Conservation (phyloP, 805 yeast species). For the Metschnikowia dekortorum region DNA sequence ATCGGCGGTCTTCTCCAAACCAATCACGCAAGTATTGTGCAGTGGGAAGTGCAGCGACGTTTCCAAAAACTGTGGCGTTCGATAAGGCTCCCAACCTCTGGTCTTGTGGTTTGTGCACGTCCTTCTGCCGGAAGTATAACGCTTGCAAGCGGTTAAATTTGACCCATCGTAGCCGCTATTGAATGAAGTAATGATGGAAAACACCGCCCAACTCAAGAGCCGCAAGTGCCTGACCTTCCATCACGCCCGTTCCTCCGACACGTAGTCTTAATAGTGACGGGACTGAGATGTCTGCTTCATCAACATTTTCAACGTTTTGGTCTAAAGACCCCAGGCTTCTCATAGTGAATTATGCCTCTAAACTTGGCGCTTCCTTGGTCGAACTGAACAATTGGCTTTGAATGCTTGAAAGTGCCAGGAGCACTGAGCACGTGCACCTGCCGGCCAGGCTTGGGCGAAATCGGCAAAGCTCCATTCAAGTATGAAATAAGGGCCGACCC, state of each 20-base stretch:
- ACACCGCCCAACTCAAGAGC: constrained; percentile 34
- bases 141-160: constrained; percentile 50
- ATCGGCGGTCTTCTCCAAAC: constrained; percentile 35
- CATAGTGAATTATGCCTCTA: background rate
- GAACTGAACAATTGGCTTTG: too few relatives aligned
- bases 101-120: constrained; percentile 27
- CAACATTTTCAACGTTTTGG: background rate
- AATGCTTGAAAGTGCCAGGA: too few relatives aligned
- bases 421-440: too few relatives aligned
- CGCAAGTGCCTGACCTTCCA: constrained; percentile 35
- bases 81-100: constrained; percentile 21
- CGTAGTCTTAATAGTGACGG: constrained; percentile 10
- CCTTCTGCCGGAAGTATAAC: constrained; percentile 35
- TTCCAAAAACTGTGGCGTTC: constrained; percentile 33
- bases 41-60: constrained; percentile 22
- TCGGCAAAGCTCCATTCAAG: too few relatives aligned
- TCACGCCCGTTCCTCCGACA: constrained; percentile 23
- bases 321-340: constrained; percentile 1
- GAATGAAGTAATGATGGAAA: constrained; percentile 43
- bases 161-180: constrained; percentile 29
- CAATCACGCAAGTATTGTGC: constrained; percentile 25
- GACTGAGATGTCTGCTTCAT: background rate
- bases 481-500: too few relatives aligned
- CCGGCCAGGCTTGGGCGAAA: too few relatives aligned
- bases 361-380: too few relatives aligned